Base-by-base conservation (phyloP, 1,284 basidiomycete genomes). In the Bjerkandera adusta region DNA sequence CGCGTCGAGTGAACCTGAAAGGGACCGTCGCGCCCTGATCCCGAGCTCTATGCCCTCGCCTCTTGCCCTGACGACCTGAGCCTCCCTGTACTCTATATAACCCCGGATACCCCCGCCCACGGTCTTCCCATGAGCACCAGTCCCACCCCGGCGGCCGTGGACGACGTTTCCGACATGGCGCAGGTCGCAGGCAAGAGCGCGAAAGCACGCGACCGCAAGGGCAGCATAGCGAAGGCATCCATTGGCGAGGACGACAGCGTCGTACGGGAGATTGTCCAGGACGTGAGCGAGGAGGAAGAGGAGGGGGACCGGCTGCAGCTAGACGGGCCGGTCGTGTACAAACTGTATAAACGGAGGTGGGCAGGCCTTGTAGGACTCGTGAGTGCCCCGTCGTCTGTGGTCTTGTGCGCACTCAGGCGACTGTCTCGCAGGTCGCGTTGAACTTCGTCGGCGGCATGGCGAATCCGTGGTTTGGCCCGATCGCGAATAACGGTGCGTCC, bases 381-480 rank as follows among this genome's bases (percentile, higher is more conserved):
- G 48, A 44, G 77, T 60, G 2, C 13, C 13, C 13, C n/a, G n/a
- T n/a, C n/a, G 5, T 20, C 26, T 20, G 26, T 27, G 33, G 3
- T 39, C n/a, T 27, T n/a, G 26, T 4, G 3, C 13, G 11, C 5
- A 3, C 7, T 12, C 5, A 4, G 39, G 4, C 25, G 29, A 7
- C 10, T n/a, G 1, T 13, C 4, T 3, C 13, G 3, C 45, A 88
- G 86, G 70, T 81, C 15, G 32, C 80, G 7, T 64, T 90, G 20
- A 85, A 81, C 47, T 60, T 83, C 25, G 72, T 79, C 10, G 70
- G 74, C 1, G 85, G 77, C 1, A 80, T 86, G 78, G 66, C 73
- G 11, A 79, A 79, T 75, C 75, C 83, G 3, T 80, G 77, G 85
- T 91, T 90, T 58, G 88, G 86, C 7, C 85, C 89, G 2, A 88